Conservation (phyloP, 2,329 filamentous ascomycete genomes). For the Exserohilum turcica region DNA sequence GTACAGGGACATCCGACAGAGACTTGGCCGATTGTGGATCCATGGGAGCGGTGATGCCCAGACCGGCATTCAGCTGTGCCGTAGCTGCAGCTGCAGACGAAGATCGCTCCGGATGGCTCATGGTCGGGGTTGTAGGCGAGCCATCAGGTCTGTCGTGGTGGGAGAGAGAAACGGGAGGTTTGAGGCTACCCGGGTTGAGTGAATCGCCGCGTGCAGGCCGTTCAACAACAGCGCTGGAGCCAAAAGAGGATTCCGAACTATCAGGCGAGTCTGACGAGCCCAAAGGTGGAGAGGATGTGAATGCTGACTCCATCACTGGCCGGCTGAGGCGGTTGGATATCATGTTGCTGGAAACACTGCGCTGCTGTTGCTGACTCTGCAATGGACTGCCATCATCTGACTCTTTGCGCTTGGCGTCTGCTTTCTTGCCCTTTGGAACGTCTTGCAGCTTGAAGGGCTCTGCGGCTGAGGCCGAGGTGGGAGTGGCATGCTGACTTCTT, state of each 20-base stretch:
- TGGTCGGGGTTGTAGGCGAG: slow-evolving; percentile 50
- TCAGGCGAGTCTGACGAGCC: slow-evolving; percentile 45
- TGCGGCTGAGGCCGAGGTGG: slow-evolving; percentile 37
- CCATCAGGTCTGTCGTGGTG: slow-evolving; percentile 65
- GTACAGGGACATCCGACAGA: slow-evolving; percentile 51
- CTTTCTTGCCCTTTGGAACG: slow-evolving; percentile 69
- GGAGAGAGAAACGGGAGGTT: slow-evolving; percentile 52
- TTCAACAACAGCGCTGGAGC: slow-evolving; percentile 49
- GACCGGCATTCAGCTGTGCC: slow-evolving; percentile 48
- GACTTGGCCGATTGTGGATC: slow-evolving; percentile 50
- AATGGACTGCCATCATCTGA: slow-evolving; percentile 50
- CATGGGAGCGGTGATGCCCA: slow-evolving; percentile 49
- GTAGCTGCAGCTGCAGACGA: slow-evolving; percentile 39
- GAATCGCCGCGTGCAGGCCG: slow-evolving; percentile 66
- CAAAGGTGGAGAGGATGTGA: slow-evolving; percentile 47
- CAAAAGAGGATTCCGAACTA: slow-evolving; percentile 45
- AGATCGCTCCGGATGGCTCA: slow-evolving; percentile 47
- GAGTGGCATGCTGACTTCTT: slow-evolving; percentile 45
- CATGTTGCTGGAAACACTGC: slow-evolving; percentile 48
- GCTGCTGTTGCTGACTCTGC: slow-evolving; percentile 25
- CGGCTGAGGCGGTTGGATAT: slow-evolving; percentile 43
- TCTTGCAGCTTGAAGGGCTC: slow-evolving; percentile 76
- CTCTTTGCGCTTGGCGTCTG: slow-evolving; percentile 51
- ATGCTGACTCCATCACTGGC: slow-evolving; percentile 40
- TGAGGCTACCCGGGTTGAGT: slow-evolving; percentile 49